A percentile compares a stretch with the other conserved stretches of the same genome.
Evolutionary conservation across 768 basidiomycete genomes (phyloP).

Genomic region (Lactarius evosmus): DNA sequence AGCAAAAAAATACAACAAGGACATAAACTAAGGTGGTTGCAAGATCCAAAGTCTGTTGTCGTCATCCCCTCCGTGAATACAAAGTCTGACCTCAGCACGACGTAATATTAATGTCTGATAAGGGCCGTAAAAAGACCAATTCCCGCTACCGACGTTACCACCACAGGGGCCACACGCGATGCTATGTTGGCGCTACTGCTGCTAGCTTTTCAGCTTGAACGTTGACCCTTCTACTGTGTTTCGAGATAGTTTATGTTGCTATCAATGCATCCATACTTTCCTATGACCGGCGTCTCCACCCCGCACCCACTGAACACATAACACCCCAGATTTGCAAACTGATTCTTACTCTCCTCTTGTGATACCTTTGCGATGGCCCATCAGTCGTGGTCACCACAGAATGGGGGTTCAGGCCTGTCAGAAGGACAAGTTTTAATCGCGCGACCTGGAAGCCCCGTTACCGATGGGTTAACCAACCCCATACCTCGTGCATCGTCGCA

Average conservation of each 20-base stretch:
- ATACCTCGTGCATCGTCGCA: neutral
- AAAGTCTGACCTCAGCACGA: too few species aligned
- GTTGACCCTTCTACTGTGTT: neutral
- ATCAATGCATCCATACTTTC: neutral
- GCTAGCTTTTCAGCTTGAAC: neutral
- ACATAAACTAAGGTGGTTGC: too few species aligned
- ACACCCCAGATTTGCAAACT: neutral
- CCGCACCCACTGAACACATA: neutral
- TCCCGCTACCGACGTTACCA: too few species aligned
- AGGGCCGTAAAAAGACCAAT: neutral
- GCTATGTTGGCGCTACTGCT: too few species aligned
- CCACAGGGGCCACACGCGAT: too few species aligned
- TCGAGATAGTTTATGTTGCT: neutral
- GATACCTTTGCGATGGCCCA: neutral
- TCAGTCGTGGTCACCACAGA: neutral
- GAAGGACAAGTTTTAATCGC: neutral
- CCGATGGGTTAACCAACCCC: neutral
- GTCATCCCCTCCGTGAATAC: too few species aligned
- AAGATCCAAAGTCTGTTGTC: too few species aligned
- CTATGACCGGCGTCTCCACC: neutral
- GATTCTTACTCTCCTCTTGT: neutral
- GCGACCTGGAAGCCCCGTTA: neutral
- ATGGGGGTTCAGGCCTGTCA: neutral
- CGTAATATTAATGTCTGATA: neutral
- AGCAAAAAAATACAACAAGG: too few species aligned